Base-by-base conservation (phyloP, 2,329 filamentous ascomycete species). In the Diaporthe sp. region DNA sequence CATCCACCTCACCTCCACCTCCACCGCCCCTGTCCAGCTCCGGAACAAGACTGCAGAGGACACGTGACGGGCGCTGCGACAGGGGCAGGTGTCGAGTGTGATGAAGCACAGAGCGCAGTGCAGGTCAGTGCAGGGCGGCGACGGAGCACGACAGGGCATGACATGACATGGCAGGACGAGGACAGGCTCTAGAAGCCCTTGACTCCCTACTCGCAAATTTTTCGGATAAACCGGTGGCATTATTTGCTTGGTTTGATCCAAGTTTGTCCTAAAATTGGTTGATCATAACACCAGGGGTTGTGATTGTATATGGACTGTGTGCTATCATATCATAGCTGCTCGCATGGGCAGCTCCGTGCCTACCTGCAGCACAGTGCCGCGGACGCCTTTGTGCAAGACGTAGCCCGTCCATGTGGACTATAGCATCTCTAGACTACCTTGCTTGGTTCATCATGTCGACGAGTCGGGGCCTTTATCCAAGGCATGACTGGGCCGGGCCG, bases 171-270 rank as follows among this genome's bases (percentile, higher is more conserved):
- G 42, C 20, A 34, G 39, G 17, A 63, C 15, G 5, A 47, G 39
- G 39, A 20, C 60, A 28, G 39, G 60, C 42, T 37, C 42, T 51
- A 25, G 12, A 42, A 17, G n/a, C 39, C 61, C 63, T 53, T 53
- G 63, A 53, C 44, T 68, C 63, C 12, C 63, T 53, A 17, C n/a
- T 70, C 65, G 65, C 65, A 55, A 49, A 70, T 70, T 55, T 39
- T n/a, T 70, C 65, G 65, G 65, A 70, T 13, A 70, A 55, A 70
- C 34, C 49, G 65, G 65, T 51, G 65, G 47, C 65, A 55, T 42
- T 55, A 51, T 70, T 42, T 55, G 34, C 65, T 70, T 70, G 49
- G 65, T 70, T n/a, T 42, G 49, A 68, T 15, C 31, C 65, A 53
- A 68, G 13, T 53, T 25, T n/a, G 65, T 28, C 65, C 49, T 42